Percentiles rank a stretch among this genome's conserved stretches.
These are phyloP conservation scores for Talaromyces liani DNA, from an alignment of 495 filamentous ascomycete species.

Conservation along the genomic window DNA sequence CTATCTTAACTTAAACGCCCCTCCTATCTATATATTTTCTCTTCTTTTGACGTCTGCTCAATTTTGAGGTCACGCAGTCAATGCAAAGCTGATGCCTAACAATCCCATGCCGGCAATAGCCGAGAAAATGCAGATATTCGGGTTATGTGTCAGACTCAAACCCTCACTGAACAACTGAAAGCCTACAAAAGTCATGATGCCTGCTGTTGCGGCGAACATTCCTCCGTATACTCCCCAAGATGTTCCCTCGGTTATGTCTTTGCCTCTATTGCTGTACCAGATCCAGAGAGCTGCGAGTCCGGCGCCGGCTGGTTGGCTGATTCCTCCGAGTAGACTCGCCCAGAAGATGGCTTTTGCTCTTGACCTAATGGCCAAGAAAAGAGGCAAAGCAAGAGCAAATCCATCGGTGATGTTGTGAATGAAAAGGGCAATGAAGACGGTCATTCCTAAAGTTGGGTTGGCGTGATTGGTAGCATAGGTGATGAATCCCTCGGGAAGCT, in stretches of 20 bases:
- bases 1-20: neutral
- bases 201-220: slow-evolving; percentile 84
- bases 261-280: slow-evolving; percentile 42
- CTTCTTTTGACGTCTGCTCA: neutral
- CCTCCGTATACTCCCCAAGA: slow-evolving; percentile 73
- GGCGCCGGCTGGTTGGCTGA: slow-evolving; percentile 82
- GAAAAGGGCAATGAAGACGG: slow-evolving; percentile 90
- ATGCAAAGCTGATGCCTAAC: slow-evolving; percentile 77
- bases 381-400: slow-evolving; percentile 84
- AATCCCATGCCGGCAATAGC: slow-evolving; percentile 87
- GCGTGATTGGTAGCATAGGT: slow-evolving; percentile 98
- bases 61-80: slow-evolving; percentile 49
- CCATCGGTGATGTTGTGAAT: slow-evolving; percentile 98
- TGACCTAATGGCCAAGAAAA: slow-evolving; percentile 78
- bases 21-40: neutral
- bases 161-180: slow-evolving; percentile 85
- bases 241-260: slow-evolving; percentile 35
- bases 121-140: slow-evolving; percentile 71
- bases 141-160: slow-evolving; percentile 70
- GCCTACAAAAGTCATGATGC: slow-evolving; percentile 90
- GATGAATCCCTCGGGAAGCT: slow-evolving; percentile 96
- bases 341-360: slow-evolving; percentile 75
- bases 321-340: slow-evolving; percentile 74
- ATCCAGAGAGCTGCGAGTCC: slow-evolving; percentile 81
- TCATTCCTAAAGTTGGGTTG: slow-evolving; percentile 75